A percentile compares a stretch with the other conserved stretches of the same genome.
These are phyloP conservation scores for Phytophthora rubi DNA, from an alignment of 352 stramenopile species.

Conservation along the genomic window DNA sequence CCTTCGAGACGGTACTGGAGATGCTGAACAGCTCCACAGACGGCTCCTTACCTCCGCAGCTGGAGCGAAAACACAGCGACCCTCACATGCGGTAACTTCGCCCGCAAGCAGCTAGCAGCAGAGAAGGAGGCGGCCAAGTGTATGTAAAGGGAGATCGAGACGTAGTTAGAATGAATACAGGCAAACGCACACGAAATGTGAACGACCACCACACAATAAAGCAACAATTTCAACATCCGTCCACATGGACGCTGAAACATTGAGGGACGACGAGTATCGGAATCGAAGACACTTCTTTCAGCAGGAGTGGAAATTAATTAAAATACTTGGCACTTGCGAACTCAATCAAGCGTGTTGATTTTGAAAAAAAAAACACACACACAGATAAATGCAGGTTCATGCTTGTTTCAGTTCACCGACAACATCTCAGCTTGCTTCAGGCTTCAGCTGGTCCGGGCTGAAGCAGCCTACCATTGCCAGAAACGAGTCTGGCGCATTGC, in stretches of 20 bases:
- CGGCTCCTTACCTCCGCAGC: conserved; percentile 29
- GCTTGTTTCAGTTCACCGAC: background rate
- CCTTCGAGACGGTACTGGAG: conserved; percentile 83
- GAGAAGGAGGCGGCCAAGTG: background rate
- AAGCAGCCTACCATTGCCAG: conserved; percentile 26
- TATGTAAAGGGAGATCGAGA: conserved; percentile 14
- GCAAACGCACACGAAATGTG: conserved; percentile 5
- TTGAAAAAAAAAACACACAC: too few relatives aligned
- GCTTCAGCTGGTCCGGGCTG: conserved; percentile 13
- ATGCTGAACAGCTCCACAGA: conserved; percentile 58
- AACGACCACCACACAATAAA: conserved; percentile 9
- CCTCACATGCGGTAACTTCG: conserved; percentile 30
- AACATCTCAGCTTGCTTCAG: conserved; percentile 10
- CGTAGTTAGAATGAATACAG: conserved; percentile 38
- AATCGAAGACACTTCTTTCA: too few relatives aligned
- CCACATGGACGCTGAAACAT: too few relatives aligned
- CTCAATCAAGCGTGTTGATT: too few relatives aligned
- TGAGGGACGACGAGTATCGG: too few relatives aligned
- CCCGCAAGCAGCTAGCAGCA: background rate
- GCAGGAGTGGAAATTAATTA: too few relatives aligned
- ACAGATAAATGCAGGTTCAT: too few relatives aligned
- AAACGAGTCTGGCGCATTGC: conserved; percentile 2
- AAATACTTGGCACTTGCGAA: too few relatives aligned
- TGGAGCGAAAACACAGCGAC: conserved; percentile 26
- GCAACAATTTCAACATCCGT: background rate